These are phyloP conservation scores for Aethionema arabicum DNA, from an alignment of 345 rosid genomes.

Conservation along the genomic window DNA sequence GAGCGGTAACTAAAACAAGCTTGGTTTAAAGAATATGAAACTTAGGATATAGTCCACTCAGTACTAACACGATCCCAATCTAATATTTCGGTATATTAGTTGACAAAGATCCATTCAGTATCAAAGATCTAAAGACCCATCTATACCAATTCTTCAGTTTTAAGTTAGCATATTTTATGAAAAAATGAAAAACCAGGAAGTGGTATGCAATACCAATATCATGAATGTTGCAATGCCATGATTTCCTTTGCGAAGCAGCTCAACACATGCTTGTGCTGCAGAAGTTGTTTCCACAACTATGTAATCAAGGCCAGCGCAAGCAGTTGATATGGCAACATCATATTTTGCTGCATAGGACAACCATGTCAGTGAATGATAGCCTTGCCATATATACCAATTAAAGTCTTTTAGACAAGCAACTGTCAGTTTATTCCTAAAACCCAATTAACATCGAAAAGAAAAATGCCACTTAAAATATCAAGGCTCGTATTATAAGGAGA, in stretches of 20 bases:
- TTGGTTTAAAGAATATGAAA: not conserved
- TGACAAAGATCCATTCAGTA: constrained; percentile 7
- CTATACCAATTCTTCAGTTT: constrained; percentile 5
- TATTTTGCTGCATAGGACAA: constrained; percentile 70
- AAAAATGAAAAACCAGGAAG: constrained; percentile 12
- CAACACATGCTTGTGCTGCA: constrained; percentile 94
- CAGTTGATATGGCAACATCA: constrained; percentile 94
- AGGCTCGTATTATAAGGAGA: constrained; percentile 11
- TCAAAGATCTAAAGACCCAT: constrained; percentile 17
- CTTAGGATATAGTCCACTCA: constrained; percentile 5
- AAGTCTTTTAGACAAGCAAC: constrained; percentile 11
- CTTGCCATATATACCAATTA: constrained; percentile 1
- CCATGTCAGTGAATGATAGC: constrained; percentile 13
- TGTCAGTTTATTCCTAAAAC: not conserved
- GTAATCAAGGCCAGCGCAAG: constrained; percentile 90
- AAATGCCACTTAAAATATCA: not conserved
- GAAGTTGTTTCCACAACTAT: constrained; percentile 93
- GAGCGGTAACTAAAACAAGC: not conserved
- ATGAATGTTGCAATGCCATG: constrained; percentile 95
- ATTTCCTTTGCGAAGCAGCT: constrained; percentile 80
- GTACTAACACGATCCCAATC: constrained; percentile 8
- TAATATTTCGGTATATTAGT: not conserved
- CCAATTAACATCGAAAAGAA: constrained; percentile 5
- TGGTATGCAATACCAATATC: constrained; percentile 69
- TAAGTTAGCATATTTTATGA: constrained; percentile 3